Percentiles rank a stretch among this genome's conserved stretches.
Evolutionary conservation across 1,284 basidiomycete genomes (phyloP).

Genomic region (Phellopilus nigrolimitatus): DNA sequence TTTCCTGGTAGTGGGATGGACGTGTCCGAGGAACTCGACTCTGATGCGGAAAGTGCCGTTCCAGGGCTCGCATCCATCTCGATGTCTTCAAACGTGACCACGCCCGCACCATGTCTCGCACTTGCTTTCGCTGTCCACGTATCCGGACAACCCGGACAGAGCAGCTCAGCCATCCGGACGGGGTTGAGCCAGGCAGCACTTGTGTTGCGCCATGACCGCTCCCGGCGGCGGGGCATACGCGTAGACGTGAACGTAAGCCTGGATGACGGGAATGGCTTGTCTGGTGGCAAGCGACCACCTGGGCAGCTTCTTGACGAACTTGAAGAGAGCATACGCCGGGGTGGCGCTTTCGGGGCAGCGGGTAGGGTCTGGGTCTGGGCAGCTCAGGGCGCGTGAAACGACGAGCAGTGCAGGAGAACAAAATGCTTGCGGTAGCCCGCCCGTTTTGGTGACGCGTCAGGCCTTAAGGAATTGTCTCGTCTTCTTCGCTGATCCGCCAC

Average conservation of each 20-base stretch:
- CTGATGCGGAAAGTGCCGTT: conserved; percentile 9
- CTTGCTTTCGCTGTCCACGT: conserved; percentile 6
- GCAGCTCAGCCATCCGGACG: neutral
- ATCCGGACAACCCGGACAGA: neutral
- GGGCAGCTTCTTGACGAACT: conserved; percentile 13
- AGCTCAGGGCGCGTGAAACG: neutral
- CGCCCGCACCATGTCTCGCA: conserved; percentile 8
- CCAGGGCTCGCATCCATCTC: conserved; percentile 14
- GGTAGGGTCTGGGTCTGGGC: conserved; percentile 19
- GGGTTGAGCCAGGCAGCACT: conserved; percentile 5
- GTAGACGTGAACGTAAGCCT: conserved; percentile 11
- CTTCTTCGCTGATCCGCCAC: too few relatives aligned
- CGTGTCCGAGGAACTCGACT: conserved; percentile 5
- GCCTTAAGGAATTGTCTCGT: too few relatives aligned
- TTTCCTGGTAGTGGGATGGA: neutral
- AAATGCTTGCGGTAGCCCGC: too few relatives aligned
- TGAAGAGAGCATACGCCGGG: conserved; percentile 15
- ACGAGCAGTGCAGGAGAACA: too few relatives aligned
- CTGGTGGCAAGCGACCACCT: conserved; percentile 6
- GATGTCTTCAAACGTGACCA: neutral
- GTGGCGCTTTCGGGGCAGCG: conserved; percentile 15
- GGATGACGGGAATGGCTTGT: neutral
- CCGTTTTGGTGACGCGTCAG: too few relatives aligned
- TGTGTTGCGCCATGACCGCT: conserved; percentile 16
- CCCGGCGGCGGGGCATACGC: conserved; percentile 14